Conservation (phyloP, 1,139 yeast genomes). For the Pichia norvegensis region DNA sequence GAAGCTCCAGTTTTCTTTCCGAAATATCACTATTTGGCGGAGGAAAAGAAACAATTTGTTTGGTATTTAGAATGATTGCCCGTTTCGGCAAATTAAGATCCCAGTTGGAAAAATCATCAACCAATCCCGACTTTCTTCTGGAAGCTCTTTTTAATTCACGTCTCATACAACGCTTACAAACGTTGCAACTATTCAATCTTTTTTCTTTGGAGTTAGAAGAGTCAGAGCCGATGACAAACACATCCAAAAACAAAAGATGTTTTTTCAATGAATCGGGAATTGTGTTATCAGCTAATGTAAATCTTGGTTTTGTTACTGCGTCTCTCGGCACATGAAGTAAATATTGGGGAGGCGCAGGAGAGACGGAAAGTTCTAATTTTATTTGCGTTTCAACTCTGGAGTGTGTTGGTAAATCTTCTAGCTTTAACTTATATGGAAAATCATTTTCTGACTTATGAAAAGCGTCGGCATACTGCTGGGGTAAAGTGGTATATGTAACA, state of each 20-base stretch:
- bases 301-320: slow-evolving; percentile 77
- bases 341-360: slow-evolving; percentile 67
- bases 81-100: slow-evolving; percentile 65
- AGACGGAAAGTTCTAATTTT: slow-evolving; percentile 57
- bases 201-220: slow-evolving; percentile 10
- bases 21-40: slow-evolving; percentile 40
- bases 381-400: slow-evolving; percentile 96
- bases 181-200: slow-evolving; percentile 42
- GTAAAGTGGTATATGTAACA: slow-evolving; percentile 25
- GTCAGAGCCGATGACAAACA: slow-evolving; percentile 50
- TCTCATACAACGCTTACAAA: slow-evolving; percentile 81
- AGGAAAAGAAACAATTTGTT: slow-evolving; percentile 74
- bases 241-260: slow-evolving; percentile 54
- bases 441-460: slow-evolving; percentile 23
- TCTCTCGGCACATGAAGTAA: slow-evolving; percentile 77
- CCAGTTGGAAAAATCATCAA: slow-evolving; percentile 69
- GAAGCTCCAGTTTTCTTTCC: slow-evolving; percentile 52
- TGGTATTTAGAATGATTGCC: slow-evolving; percentile 84
- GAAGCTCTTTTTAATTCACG: slow-evolving; percentile 92
- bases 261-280: slow-evolving; percentile 40
- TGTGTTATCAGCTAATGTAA: slow-evolving; percentile 50
- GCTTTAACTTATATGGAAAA: slow-evolving; percentile 51
- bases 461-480: slow-evolving; percentile 27
- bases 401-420: slow-evolving; percentile 61
- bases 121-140: slow-evolving; percentile 64